Percentiles rank a stretch among this genome's conserved stretches.
These are phyloP conservation scores for Filobasidium wieringae DNA, from an alignment of 768 basidiomycete genomes.

Conservation along the genomic window DNA sequence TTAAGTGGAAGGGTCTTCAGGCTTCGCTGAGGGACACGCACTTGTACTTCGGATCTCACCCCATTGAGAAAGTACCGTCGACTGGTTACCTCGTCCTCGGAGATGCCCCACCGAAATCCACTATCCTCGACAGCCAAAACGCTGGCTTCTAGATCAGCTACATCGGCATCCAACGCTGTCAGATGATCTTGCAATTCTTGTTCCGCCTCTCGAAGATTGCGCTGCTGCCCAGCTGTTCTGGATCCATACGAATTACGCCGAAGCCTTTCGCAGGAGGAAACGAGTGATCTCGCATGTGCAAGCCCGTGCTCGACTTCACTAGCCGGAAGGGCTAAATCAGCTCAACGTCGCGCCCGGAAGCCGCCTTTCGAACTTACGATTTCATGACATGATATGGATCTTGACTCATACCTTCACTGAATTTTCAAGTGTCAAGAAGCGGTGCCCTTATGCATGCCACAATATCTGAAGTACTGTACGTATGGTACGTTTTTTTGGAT, in stretches of 20 bases:
- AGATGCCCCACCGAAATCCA: conserved; percentile 75
- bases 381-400: background rate
- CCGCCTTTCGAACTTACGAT: background rate
- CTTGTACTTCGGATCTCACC: conserved; percentile 66
- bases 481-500: too few species aligned
- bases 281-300: background rate
- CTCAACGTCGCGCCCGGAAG: background rate
- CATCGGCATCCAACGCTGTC: conserved; percentile 65
- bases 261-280: background rate
- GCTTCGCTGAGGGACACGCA: conserved; percentile 39
- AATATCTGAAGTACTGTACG: too few species aligned
- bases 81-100: conserved; percentile 60
- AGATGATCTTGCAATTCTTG: conserved; percentile 64
- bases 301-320: background rate
- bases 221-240: background rate
- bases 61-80: conserved; percentile 64
- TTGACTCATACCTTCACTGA: background rate
- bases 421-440: too few species aligned
- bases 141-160: conserved; percentile 87
- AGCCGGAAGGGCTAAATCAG: background rate
- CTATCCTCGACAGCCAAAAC: conserved; percentile 80
- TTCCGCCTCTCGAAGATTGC: conserved; percentile 16
- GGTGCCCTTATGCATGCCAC: too few species aligned
- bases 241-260: background rate
- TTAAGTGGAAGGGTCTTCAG: background rate